Percentiles rank a stretch among this genome's conserved stretches.
Evolutionary conservation across 371 early-diverging fungal genomes (phyloP).

Genomic region (Mortierella sp.): DNA sequence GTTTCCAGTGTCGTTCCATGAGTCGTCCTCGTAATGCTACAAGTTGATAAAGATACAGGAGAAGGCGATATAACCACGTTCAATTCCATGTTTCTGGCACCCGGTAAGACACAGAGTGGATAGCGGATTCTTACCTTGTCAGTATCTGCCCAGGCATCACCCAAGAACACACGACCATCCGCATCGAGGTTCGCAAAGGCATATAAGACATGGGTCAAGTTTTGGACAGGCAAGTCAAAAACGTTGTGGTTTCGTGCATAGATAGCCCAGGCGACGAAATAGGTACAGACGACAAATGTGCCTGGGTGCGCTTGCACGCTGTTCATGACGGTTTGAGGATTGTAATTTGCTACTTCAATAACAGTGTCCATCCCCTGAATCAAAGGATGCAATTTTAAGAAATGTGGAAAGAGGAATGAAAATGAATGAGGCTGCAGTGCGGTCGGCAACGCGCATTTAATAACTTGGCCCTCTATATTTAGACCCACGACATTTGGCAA

Average conservation of each 20-base stretch:
- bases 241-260: constrained; percentile 79
- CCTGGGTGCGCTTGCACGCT: constrained; percentile 22
- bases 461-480: too few species aligned
- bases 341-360: constrained; percentile 15
- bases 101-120: not conserved
- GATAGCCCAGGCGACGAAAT: constrained; percentile 77
- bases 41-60: not conserved
- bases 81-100: not conserved
- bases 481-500: not conserved
- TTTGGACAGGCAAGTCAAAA: constrained; percentile 69
- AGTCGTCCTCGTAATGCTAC: constrained; percentile 62
- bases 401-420: constrained; percentile 6
- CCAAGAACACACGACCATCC: constrained; percentile 71
- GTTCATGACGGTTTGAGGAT: constrained; percentile 18
- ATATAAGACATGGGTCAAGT: constrained; percentile 87
- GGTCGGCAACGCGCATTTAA: too few species aligned
- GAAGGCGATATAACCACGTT: not conserved
- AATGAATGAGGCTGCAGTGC: not conserved
- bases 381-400: not conserved
- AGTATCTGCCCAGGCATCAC: constrained; percentile 83
- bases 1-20: constrained; percentile 72
- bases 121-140: constrained; percentile 64
- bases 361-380: constrained; percentile 15
- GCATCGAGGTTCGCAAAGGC: constrained; percentile 87
- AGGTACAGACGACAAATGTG: constrained; percentile 57